Evolutionary conservation across 2,329 filamentous ascomycete genomes (phyloP), one percentile per base, ranked within the genome.

Genomic region (Fusarium nodosum): DNA sequence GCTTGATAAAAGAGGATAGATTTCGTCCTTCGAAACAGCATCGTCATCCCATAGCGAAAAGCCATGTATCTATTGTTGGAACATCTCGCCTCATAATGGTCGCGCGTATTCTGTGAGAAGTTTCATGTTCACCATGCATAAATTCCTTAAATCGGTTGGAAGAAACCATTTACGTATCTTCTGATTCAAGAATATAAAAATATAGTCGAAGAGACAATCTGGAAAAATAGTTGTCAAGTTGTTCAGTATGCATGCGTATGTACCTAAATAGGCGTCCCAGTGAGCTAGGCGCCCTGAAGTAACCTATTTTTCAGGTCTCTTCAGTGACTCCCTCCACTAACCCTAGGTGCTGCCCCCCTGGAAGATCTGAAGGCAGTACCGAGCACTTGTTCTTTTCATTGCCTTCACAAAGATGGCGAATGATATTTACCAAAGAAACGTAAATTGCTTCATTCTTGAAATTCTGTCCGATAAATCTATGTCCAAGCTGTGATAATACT

Each of bases 1-100:
- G 1, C 4, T 8, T 11, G 3, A 13, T 12, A 28, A 10, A 4
- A 7, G 8, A 12, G 4, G 15, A 16, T 4, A 20, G 7, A 4
- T 8, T 28, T 15, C 3, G 7, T 3, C 18, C 10, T 13, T 48
- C 3, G 5, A 26, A 4, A 34, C 20, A 22, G 33, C 33, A 9
- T 16, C 20, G 20, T 13, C 3, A 18, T 24, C 4, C 4, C 13
- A 26, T 26, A 7, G 2, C 13, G 31, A 33, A 13, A 18, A 20
- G n/a, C 12, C 11, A 12, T 18, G 9, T 15, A 34, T 13, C 9
- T 13, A 18, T 30, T 30, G 16, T 24, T 34, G n/a, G 22, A 24
- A 11, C 22, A 18, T 50, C 24, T 12, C 9, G 13, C 18, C 31
- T 24, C 30, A 6, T 24, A 16, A 34, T 10, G 15, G 39, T 16